A percentile compares a stretch with the other conserved stretches of the same genome.
Evolutionary conservation across 2,329 filamentous ascomycete species (phyloP).

Genomic region (Colletotrichum liaoningense): DNA sequence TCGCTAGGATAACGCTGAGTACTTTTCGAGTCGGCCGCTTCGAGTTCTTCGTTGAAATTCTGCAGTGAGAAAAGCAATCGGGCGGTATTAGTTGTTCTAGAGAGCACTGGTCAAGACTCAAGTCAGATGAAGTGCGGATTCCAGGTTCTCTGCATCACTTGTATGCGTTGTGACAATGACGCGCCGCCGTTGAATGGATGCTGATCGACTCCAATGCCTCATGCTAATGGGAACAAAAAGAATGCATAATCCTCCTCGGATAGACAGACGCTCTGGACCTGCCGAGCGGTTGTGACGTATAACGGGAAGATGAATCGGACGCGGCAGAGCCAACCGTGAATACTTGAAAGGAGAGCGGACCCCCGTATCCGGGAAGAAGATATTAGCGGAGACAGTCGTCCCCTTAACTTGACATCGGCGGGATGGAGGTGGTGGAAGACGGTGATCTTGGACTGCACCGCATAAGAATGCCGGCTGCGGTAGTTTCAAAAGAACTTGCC

Average conservation of each 20-base stretch:
- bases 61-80: not conserved
- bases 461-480: conserved; percentile 16
- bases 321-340: not conserved
- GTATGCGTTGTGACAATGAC: not conserved
- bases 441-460: not conserved
- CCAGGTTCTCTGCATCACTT: not conserved
- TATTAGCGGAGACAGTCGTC: not conserved
- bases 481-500: conserved; percentile 22
- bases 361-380: conserved; percentile 3
- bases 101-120: not conserved
- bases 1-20: not conserved
- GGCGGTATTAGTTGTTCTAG: not conserved
- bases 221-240: not conserved
- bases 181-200: too few relatives aligned
- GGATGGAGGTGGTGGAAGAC: not conserved
- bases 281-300: conserved; percentile 19
- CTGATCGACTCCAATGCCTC: not conserved
- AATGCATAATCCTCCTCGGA: not conserved
- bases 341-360: not conserved
- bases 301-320: not conserved
- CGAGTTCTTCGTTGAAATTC: not conserved
- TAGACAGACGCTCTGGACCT: not conserved
- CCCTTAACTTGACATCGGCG: not conserved
- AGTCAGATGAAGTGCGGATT: not conserved
- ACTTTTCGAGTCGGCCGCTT: not conserved